Base-by-base conservation (phyloP, 352 stramenopile species). In the Halophytophthora batemanensis region DNA sequence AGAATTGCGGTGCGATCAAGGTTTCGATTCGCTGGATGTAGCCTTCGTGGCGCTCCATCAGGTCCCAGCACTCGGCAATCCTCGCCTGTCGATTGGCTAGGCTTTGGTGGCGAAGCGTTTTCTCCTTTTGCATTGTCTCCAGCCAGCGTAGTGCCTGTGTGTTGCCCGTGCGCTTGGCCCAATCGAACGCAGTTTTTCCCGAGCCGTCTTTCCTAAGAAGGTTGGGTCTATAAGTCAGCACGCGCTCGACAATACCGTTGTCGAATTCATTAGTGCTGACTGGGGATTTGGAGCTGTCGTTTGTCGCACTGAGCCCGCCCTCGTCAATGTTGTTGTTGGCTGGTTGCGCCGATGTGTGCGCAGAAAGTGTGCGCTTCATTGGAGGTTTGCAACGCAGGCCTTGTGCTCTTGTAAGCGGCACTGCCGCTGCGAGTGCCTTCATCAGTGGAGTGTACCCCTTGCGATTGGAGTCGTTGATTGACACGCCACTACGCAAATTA, bases 391-490 rank as follows among this genome's bases (percentile, higher is more conserved):
- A 59, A 25, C 56, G 8, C 25, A 31, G 25, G 25, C 25, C 25
- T n/a, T n/a, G n/a, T n/a, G n/a, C n/a, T n/a, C n/a, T n/a, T 10
- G 25, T 8, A 31, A 31, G 35, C 21, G 64, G 61, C 0, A 70
- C 56, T 6, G 74, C 72, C 6, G 62, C 69, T 1, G 77, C 77
- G 23, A 89, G 74, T 12, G 82, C 77, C 48, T 88, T 89, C 77
- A 90, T 92, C 17, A 92, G 52, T 22, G 79, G 65, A 8, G 82
- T 89, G 54, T 85, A 87, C 3, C 82, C 79, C 28, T 77, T 71
- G 21, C 58, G 52, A 43, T 76, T 92, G 17, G 51, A 42, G 4
- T 46, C 55, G 41, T 88, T 63, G 39, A 89, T 82, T 1, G 78
- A 86, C 22, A 82, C 58, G 5, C 77, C 82, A 11, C 74, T 87